Percentiles rank a stretch among this genome's conserved stretches.
phyloP scores from a whole-genome alignment of 768 basidiomycete species.

The Cystobasidium onofrii region DNA sequence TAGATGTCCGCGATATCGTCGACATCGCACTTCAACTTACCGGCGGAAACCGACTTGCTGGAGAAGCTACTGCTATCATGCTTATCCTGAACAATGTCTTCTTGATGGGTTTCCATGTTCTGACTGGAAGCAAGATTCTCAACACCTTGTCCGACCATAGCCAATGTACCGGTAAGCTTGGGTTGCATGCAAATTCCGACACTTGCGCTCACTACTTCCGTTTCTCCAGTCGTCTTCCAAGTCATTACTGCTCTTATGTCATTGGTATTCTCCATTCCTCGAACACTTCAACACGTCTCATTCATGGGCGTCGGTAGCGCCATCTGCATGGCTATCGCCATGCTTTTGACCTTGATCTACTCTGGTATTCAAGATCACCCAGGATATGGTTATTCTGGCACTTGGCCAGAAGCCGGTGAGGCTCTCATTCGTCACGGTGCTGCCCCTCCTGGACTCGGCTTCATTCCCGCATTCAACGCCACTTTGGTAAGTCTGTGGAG shows the following conservation, averaged over 20 bases:
- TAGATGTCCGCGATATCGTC: constrained; percentile 35
- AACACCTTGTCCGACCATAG: constrained; percentile 45
- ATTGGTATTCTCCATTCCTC: constrained; percentile 46
- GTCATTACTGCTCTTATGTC: constrained; percentile 38
- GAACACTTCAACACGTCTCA: constrained; percentile 49
- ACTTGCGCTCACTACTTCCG: neutral
- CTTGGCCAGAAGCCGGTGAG: constrained; percentile 23
- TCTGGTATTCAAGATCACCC: constrained; percentile 50
- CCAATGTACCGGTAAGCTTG: constrained; percentile 47
- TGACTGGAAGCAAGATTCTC: constrained; percentile 52
- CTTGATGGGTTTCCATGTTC: constrained; percentile 50
- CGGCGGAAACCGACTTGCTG: constrained; percentile 51
- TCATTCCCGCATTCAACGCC: constrained; percentile 36
- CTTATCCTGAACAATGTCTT: constrained; percentile 56
- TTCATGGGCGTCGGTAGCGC: constrained; percentile 42
- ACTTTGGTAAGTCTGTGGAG: constrained; percentile 6
- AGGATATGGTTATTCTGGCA: constrained; percentile 45
- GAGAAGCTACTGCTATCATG: constrained; percentile 53
- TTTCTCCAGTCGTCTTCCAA: constrained; percentile 48
- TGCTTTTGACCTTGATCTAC: constrained; percentile 50
- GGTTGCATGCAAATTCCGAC: constrained; percentile 45
- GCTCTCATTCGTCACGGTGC: constrained; percentile 6
- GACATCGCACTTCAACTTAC: constrained; percentile 43
- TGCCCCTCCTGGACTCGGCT: constrained; percentile 27
- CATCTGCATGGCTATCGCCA: constrained; percentile 51